These are phyloP conservation scores for Backusella macrospora DNA, from an alignment of 192 early-diverging fungal species.

Conservation along the genomic window DNA sequence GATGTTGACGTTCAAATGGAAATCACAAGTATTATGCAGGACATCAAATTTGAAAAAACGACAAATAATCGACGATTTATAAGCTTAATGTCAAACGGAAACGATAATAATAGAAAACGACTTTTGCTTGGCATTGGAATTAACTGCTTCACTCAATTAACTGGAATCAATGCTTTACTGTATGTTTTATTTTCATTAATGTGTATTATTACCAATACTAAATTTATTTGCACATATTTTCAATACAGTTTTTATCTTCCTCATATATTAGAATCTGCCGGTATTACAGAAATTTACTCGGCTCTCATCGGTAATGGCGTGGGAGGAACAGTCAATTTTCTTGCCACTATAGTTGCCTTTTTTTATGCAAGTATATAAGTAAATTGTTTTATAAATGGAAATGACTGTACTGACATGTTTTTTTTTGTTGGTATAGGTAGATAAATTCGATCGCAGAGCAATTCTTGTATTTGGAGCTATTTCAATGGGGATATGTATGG, in stretches of 20 bases:
- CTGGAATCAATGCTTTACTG: conserved; percentile 75
- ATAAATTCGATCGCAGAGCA: conserved; percentile 66
- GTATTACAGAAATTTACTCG: not conserved
- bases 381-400: not conserved
- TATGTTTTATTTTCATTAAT: conserved; percentile 36
- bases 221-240: not conserved
- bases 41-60: conserved; percentile 53
- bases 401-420: not conserved
- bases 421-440: conserved; percentile 49
- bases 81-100: conserved; percentile 48
- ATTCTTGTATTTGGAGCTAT: conserved; percentile 67
- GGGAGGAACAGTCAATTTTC: conserved; percentile 73
- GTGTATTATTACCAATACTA: not conserved
- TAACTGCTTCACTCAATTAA: conserved; percentile 69
- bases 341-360: conserved; percentile 76
- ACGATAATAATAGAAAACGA: conserved; percentile 53
- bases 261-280: not conserved
- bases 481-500: conserved; percentile 26
- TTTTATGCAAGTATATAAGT: conserved; percentile 40
- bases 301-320: conserved; percentile 60
- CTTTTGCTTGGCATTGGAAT: conserved; percentile 54
- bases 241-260: not conserved
- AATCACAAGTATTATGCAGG: conserved; percentile 59
- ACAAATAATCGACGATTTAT: conserved; percentile 46
- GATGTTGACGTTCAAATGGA: conserved; percentile 54